phyloP scores from a whole-genome alignment of 1,284 basidiomycete genomes.

The Crucibulum cyathiforme region DNA sequence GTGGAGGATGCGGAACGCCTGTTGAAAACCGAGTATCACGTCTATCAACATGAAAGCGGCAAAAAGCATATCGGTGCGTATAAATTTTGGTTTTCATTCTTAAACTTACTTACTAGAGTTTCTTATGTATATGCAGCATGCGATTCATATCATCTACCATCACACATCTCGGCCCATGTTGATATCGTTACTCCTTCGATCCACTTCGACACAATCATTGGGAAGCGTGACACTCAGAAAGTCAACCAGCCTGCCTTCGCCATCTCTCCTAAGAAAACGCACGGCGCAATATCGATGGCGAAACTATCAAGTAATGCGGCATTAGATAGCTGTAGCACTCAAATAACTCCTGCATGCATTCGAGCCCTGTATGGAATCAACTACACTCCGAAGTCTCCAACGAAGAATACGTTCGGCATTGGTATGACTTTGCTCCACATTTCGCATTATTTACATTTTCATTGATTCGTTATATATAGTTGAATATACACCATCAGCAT shows the following conservation, averaged over 20 bases:
- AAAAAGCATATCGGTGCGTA: conserved; percentile 41
- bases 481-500: conserved; percentile 57
- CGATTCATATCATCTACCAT: conserved; percentile 51
- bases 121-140: conserved; percentile 36
- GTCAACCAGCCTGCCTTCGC: conserved; percentile 38
- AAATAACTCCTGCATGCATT: conserved; percentile 48
- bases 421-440: conserved; percentile 37
- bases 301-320: conserved; percentile 8
- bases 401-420: conserved; percentile 48
- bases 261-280: conserved; percentile 33
- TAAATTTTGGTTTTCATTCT: not conserved
- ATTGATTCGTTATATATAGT: conserved; percentile 32
- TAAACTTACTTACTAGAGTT: not conserved
- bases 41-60: conserved; percentile 47
- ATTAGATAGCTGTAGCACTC: conserved; percentile 43
- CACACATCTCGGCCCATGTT: conserved; percentile 48
- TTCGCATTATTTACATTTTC: not conserved
- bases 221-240: conserved; percentile 29
- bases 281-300: conserved; percentile 18
- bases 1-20: conserved; percentile 52
- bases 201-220: conserved; percentile 47
- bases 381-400: conserved; percentile 35
- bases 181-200: conserved; percentile 56
- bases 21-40: conserved; percentile 51
- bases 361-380: conserved; percentile 45